phyloP scores from a whole-genome alignment of 139 green algal genomes.

The Pleodorina starrii region DNA sequence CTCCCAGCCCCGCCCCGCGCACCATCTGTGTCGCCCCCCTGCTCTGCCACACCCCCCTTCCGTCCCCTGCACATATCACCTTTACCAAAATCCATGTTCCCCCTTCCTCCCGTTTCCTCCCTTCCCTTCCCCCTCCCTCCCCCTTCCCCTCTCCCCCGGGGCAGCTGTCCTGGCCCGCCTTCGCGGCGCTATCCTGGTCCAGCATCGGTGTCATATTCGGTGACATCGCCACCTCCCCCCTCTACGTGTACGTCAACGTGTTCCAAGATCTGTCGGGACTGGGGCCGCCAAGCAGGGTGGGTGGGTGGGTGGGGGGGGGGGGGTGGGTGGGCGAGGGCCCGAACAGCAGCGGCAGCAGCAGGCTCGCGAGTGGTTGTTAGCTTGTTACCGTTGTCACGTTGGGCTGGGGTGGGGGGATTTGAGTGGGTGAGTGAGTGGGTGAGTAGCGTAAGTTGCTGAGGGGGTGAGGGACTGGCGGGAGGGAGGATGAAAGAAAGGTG shows the following conservation, averaged over 20 bases:
- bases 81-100: too few relatives aligned
- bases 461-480: too few relatives aligned
- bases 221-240: conserved; percentile 74
- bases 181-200: conserved; percentile 15
- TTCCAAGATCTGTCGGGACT: conserved; percentile 46
- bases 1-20: too few relatives aligned
- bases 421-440: neutral
- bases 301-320: neutral
- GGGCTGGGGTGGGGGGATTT: neutral
- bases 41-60: too few relatives aligned
- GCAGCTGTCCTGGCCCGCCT: conserved; percentile 3
- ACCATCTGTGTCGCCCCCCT: too few relatives aligned
- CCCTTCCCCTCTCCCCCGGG: neutral
- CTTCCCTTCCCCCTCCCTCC: neutral
- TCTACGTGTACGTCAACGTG: conserved; percentile 72
- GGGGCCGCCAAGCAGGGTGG: neutral
- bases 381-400: neutral
- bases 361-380: too few relatives aligned
- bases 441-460: neutral
- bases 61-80: too few relatives aligned
- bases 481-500: too few relatives aligned
- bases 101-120: neutral
- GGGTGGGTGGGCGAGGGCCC: neutral
- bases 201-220: conserved; percentile 58
- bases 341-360: neutral